phyloP scores from a whole-genome alignment of 148 eudicot species.

The Rhododendron henanense region DNA sequence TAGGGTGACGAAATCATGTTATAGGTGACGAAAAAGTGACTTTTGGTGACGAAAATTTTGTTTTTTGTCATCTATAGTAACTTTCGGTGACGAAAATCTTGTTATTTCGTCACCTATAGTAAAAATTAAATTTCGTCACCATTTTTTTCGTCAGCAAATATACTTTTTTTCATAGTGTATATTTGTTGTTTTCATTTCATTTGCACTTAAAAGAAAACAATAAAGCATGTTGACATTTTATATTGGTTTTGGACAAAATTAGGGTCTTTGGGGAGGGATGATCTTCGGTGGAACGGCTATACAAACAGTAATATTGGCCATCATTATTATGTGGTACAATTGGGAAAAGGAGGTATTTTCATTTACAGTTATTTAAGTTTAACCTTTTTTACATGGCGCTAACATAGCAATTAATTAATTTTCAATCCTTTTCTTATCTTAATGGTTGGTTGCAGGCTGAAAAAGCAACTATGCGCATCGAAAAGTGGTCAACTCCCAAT shows the following conservation, averaged over 20 bases:
- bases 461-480: neutral
- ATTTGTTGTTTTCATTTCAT: no score
- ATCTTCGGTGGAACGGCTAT: slow-evolving; percentile 57
- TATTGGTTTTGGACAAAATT: neutral
- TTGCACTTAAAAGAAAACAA: no score
- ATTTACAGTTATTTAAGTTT: neutral
- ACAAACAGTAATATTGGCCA: slow-evolving; percentile 43
- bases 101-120: no score
- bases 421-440: neutral
- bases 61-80: no score
- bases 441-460: neutral
- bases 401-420: no score
- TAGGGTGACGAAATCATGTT: no score
- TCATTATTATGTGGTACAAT: slow-evolving; percentile 31
- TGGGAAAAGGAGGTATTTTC: slow-evolving; percentile 59
- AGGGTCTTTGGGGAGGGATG: slow-evolving; percentile 72
- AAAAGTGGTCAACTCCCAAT: neutral
- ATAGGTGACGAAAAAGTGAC: no score
- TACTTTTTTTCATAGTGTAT: no score
- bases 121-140: no score
- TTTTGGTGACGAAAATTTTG: no score
- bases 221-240: neutral
- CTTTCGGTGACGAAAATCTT: no score
- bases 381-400: neutral
- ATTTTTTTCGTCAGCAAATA: no score